Conservation (phyloP, 345 rosid genomes). For the Pugionium cornutum region DNA sequence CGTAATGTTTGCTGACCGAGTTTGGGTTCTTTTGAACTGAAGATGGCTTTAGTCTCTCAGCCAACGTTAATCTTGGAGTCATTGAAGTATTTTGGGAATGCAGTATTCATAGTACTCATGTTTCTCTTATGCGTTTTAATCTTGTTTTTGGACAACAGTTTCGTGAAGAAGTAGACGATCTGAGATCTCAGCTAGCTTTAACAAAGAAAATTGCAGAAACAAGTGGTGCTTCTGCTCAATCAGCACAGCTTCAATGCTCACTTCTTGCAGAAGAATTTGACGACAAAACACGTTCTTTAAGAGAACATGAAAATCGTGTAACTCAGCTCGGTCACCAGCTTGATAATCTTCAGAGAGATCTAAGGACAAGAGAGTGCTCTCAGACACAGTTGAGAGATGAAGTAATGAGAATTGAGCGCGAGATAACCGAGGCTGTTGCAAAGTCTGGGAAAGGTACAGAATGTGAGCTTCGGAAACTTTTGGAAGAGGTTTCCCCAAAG, state of each 20-base stretch:
- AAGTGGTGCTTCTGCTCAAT: slow-evolving; percentile 61
- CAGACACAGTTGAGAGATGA: slow-evolving; percentile 72
- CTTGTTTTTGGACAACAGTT: slow-evolving; percentile 19
- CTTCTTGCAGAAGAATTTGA: slow-evolving; percentile 57
- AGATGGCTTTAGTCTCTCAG: neutral
- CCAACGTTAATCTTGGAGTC: neutral
- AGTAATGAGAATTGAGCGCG: slow-evolving; percentile 60
- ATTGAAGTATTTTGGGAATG: neutral
- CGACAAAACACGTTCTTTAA: slow-evolving; percentile 52
- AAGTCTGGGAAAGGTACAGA: slow-evolving; percentile 50
- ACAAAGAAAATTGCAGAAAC: slow-evolving; percentile 57
- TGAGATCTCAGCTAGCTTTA: slow-evolving; percentile 35
- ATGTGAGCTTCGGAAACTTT: slow-evolving; percentile 55
- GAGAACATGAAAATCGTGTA: slow-evolving; percentile 64
- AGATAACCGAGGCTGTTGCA: slow-evolving; percentile 60
- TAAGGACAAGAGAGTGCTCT: slow-evolving; percentile 58
- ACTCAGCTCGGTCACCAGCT: slow-evolving; percentile 58
- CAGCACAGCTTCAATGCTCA: slow-evolving; percentile 62
- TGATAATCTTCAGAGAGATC: slow-evolving; percentile 62
- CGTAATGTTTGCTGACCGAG: neutral
- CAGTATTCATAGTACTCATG: neutral
- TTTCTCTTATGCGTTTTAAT: neutral
- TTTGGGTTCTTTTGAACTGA: neutral
- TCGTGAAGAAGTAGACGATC: slow-evolving; percentile 34
- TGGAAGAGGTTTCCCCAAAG: slow-evolving; percentile 65